Base-by-base conservation (phyloP, 768 basidiomycete genomes). In the Bullera alba region DNA sequence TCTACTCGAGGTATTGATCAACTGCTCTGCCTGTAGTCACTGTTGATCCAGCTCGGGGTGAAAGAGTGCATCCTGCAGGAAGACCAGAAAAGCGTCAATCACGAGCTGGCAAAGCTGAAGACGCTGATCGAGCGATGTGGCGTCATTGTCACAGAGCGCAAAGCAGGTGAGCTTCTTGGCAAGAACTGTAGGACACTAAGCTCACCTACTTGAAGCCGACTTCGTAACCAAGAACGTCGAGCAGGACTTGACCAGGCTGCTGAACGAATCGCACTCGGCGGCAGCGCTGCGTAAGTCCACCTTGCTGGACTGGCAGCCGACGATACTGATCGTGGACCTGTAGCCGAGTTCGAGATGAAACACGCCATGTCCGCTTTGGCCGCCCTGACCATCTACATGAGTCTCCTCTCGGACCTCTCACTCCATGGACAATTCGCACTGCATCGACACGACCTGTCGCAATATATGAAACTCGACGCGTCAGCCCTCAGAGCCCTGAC, bases 381-480 rank as follows among this genome's bases (percentile, higher is more conserved):
- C 10, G 93, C 91, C 0, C 78, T 97, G 5, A 78, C 93, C 49
- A 76, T 77, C 2, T 96, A 96, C 69, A 80, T 97, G 0, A 78
- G 81, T 15, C 82, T 99, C 4, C 76, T 89, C 2, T 76, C 82
- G 5, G 87, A 93, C 58, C 74, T 83, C 4, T 77, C 82, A 2
- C 89, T 92, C 61, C 82, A 85, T 56, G 85, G 83, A 19, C 80
- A 83, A 50, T 97, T 83, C 75, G 81, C 79, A 14, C 78, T 99
- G 12, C 79, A 79, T 32, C 86, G 85, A 0, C 92, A 99, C 65
- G 91, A 97, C 67, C 77, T 99, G 0, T 81, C 86, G 1, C 91
- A 87, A 65, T 97, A 85, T 72, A 95, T 99, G 91, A 84, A 84
- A 51, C 79, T 97, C 7, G 95, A 99, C 68, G 89, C 95, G 1